phyloP scores from a whole-genome alignment of 306 rosid species.

The Trichosanthes truncata region DNA sequence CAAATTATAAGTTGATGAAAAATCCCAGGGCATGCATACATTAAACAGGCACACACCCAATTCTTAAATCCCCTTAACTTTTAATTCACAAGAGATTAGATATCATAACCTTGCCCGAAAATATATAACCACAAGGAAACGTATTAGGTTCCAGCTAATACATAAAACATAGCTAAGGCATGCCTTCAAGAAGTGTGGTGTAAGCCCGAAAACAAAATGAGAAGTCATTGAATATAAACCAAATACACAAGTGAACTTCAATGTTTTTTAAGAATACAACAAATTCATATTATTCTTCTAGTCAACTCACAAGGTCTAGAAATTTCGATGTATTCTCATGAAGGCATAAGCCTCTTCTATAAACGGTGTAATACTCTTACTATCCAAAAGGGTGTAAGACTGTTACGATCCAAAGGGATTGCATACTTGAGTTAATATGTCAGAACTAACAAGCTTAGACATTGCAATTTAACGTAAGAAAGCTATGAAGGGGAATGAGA shows the following conservation, averaged over 20 bases:
- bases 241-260: background rate
- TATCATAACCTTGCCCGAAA: background rate
- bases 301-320: background rate
- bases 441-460: background rate
- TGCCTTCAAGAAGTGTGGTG: background rate
- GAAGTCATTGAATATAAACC: background rate
- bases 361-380: background rate
- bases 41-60: background rate
- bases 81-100: background rate
- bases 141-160: background rate
- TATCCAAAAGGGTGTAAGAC: background rate
- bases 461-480: background rate
- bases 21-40: background rate
- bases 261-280: background rate
- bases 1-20: constrained; percentile 4
- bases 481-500: background rate
- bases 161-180: background rate
- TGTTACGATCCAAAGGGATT: background rate
- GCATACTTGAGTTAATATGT: background rate
- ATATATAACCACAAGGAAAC: background rate
- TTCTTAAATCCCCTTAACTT: background rate
- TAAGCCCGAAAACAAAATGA: background rate
- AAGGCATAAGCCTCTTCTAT: background rate
- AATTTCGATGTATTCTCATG: background rate
- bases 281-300: background rate